A percentile compares a stretch with the other conserved stretches of the same genome.
Evolutionary conservation across 106 monocot genomes (phyloP).

Genomic region (Dendrobium catenatum): DNA sequence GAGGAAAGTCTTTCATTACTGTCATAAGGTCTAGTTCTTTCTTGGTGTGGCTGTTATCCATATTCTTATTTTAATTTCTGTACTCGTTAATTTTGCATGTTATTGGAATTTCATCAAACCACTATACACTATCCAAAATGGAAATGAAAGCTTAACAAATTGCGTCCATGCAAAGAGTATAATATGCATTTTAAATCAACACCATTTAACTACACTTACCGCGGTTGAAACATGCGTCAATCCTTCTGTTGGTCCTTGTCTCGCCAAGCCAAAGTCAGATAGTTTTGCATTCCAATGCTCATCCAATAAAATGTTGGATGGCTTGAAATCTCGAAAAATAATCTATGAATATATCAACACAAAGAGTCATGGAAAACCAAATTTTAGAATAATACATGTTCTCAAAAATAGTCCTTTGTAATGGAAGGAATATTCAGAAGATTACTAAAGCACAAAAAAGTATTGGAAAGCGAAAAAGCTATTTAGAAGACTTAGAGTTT

Average conservation of each 20-base stretch:
- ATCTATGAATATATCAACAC: slow-evolving; percentile 19
- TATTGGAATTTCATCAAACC: neutral
- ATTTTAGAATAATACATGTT: neutral
- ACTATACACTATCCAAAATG: too few relatives aligned
- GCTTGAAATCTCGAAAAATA: slow-evolving; percentile 53
- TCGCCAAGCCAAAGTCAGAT: slow-evolving; percentile 60
- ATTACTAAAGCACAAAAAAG: neutral
- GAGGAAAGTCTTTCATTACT: too few relatives aligned
- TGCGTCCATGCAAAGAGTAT: too few relatives aligned
- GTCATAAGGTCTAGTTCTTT: too few relatives aligned
- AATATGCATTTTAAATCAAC: too few relatives aligned
- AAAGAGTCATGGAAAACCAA: neutral
- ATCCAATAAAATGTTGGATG: slow-evolving; percentile 55
- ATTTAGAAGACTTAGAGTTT: neutral
- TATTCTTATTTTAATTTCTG: too few relatives aligned
- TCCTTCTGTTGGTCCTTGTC: slow-evolving; percentile 56
- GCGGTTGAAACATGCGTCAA: slow-evolving; percentile 47
- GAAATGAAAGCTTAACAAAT: too few relatives aligned
- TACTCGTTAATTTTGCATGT: too few relatives aligned
- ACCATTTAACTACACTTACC: slow-evolving; percentile 17
- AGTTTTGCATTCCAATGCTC: slow-evolving; percentile 57
- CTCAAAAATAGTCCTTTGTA: neutral
- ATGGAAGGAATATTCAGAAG: neutral
- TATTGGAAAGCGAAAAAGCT: neutral
- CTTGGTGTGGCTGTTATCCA: too few relatives aligned